phyloP scores from a whole-genome alignment of 805 yeast species.

The Kuraishia capsulata region DNA sequence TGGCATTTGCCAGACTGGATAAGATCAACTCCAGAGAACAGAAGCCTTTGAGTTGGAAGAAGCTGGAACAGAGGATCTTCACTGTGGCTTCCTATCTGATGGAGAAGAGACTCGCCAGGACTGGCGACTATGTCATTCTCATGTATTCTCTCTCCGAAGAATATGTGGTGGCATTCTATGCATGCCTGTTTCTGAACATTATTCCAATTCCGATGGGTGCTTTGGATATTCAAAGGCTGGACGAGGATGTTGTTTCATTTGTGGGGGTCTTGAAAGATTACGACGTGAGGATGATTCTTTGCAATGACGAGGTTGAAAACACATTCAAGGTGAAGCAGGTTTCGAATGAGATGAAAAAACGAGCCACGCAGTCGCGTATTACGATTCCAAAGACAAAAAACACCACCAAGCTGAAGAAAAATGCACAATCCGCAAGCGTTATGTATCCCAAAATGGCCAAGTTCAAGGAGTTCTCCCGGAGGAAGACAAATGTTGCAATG shows the following conservation, averaged over 20 bases:
- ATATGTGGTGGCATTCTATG: constrained; percentile 71
- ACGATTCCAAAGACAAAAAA: constrained; percentile 51
- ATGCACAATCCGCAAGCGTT: constrained; percentile 26
- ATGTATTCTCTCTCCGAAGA: constrained; percentile 88
- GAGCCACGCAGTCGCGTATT: constrained; percentile 10
- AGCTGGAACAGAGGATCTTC: constrained; percentile 67
- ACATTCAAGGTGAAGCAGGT: constrained; percentile 61
- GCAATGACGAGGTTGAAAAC: constrained; percentile 68
- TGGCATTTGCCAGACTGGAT: constrained; percentile 51
- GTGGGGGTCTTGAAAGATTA: constrained; percentile 60
- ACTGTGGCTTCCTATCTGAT: constrained; percentile 66
- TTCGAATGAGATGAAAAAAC: constrained; percentile 45
- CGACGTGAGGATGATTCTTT: constrained; percentile 61
- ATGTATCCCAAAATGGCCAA: constrained; percentile 34
- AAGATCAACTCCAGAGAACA: constrained; percentile 32
- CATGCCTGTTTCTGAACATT: constrained; percentile 77
- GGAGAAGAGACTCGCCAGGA: constrained; percentile 50
- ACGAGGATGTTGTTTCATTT: constrained; percentile 67
- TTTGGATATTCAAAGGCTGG: constrained; percentile 51
- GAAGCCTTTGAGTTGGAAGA: constrained; percentile 66
- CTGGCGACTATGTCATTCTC: constrained; percentile 69
- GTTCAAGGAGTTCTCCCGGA: constrained; percentile 24
- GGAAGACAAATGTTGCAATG: constrained; percentile 33
- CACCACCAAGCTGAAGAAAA: constrained; percentile 47
- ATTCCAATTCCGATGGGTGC: constrained; percentile 73